Percentiles rank a stretch among this genome's conserved stretches.
Evolutionary conservation across 352 stramenopile genomes (phyloP).

Genomic region (Globisporangium middletonii): DNA sequence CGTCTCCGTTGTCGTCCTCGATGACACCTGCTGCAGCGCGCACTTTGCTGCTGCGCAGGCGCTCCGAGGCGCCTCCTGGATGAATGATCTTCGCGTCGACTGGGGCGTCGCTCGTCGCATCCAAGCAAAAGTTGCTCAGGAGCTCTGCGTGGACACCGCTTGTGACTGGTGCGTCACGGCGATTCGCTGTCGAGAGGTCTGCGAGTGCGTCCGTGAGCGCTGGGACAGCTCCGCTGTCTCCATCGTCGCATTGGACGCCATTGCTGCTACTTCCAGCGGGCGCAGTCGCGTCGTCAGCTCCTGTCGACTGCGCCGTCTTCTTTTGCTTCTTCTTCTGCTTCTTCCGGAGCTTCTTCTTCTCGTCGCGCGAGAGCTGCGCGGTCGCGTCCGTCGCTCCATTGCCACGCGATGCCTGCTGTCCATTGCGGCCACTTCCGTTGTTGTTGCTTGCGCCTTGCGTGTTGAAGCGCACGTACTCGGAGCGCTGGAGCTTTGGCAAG

Average conservation of each 20-base stretch:
- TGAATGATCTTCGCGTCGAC: slow-evolving; percentile 3
- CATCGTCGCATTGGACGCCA: neutral
- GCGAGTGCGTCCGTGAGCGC: neutral
- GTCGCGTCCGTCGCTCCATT: slow-evolving; percentile 1
- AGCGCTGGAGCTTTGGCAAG: slow-evolving; percentile 55
- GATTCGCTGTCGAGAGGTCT: neutral
- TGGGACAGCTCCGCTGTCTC: neutral
- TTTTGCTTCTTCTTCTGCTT: slow-evolving; percentile 93
- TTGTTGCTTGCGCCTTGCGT: slow-evolving; percentile 10
- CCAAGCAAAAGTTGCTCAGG: slow-evolving; percentile 3
- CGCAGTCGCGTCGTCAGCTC: too few species aligned
- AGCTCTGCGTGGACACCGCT: slow-evolving; percentile 1
- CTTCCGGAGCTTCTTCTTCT: slow-evolving; percentile 93
- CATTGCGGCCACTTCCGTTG: neutral
- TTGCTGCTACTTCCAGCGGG: neutral
- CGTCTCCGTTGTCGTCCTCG: slow-evolving; percentile 3
- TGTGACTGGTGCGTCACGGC: neutral
- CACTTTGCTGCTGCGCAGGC: slow-evolving; percentile 1
- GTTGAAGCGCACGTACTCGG: slow-evolving; percentile 34
- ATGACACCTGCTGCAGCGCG: neutral
- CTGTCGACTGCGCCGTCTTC: slow-evolving; percentile 35
- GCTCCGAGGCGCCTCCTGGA: neutral
- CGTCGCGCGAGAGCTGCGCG: slow-evolving; percentile 61
- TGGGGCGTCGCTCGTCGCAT: neutral
- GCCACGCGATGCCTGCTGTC: slow-evolving; percentile 27